Evolutionary conservation across 768 basidiomycete genomes (phyloP).

Genomic region (Cyathus striatus): DNA sequence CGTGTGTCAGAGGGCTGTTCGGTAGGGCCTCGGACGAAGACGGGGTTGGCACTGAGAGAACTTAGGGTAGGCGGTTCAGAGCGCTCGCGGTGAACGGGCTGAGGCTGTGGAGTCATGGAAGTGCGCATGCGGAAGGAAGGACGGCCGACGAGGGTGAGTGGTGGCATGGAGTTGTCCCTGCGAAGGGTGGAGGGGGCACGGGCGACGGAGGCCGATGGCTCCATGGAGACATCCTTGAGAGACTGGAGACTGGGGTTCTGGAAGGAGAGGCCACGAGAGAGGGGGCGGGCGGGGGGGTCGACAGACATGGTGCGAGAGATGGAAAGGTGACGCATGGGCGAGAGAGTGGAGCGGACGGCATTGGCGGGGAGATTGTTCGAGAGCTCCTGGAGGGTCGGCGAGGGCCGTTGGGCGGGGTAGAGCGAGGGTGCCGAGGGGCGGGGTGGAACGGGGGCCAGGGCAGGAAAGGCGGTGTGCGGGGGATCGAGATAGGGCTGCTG

Average conservation of each 20-base stretch:
- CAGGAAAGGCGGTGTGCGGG: constrained; percentile 39
- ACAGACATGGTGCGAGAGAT: constrained; percentile 66
- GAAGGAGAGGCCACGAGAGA: constrained; percentile 33
- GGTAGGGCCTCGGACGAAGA: constrained; percentile 60
- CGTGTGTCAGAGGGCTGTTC: constrained; percentile 19
- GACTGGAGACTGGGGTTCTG: constrained; percentile 30
- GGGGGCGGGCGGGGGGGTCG: constrained; percentile 47
- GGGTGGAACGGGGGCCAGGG: constrained; percentile 16
- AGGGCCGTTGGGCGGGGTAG: too few relatives aligned
- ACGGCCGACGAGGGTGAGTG: constrained; percentile 27
- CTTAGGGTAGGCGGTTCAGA: constrained; percentile 71
- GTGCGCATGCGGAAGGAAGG: constrained; percentile 59
- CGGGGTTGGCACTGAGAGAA: constrained; percentile 57
- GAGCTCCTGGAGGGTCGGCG: constrained; percentile 15
- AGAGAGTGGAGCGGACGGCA: constrained; percentile 30
- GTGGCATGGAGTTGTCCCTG: constrained; percentile 38
- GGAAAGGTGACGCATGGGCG: constrained; percentile 35
- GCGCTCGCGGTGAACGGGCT: constrained; percentile 23
- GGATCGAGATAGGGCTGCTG: constrained; percentile 49
- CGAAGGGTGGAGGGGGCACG: constrained; percentile 13
- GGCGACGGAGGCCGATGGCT: constrained; percentile 23
- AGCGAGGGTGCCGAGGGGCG: too few relatives aligned
- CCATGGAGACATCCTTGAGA: neutral
- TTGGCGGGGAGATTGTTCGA: constrained; percentile 9
- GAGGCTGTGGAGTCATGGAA: constrained; percentile 67